Evolutionary conservation across 2,329 filamentous ascomycete genomes (phyloP).

Genomic region (Trichoderma atroviride): DNA sequence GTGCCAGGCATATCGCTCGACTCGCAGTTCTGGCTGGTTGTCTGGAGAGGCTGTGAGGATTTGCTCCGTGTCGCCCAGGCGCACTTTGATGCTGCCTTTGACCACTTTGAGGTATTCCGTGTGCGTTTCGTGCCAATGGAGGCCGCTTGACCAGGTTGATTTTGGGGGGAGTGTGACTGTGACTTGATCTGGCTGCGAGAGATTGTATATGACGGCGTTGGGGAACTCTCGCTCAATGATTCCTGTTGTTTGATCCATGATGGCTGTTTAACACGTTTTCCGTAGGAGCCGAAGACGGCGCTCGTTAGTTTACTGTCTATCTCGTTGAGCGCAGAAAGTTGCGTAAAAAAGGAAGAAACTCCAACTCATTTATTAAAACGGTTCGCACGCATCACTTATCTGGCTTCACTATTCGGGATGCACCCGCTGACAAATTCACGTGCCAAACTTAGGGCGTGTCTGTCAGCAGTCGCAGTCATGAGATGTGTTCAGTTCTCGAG

Average conservation of each 20-base stretch:
- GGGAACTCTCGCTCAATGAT: slow-evolving; percentile 30
- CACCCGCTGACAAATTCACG: slow-evolving; percentile 22
- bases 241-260: not conserved
- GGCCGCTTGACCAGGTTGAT: slow-evolving; percentile 52
- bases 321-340: not conserved
- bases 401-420: not conserved
- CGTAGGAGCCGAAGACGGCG: not conserved
- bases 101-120: slow-evolving; percentile 50
- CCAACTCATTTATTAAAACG: not conserved
- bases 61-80: slow-evolving; percentile 28
- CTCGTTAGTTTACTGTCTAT: not conserved
- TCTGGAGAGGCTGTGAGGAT: slow-evolving; percentile 31
- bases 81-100: slow-evolving; percentile 40
- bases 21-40: slow-evolving; percentile 38
- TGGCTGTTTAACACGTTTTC: not conserved
- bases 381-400: not conserved
- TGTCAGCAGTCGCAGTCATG: slow-evolving; percentile 14
- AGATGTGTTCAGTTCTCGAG: slow-evolving; percentile 1
- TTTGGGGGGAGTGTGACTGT: slow-evolving; percentile 47
- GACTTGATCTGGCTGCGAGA: slow-evolving; percentile 42
- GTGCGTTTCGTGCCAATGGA: slow-evolving; percentile 54
- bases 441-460: not conserved
- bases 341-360: not conserved
- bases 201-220: slow-evolving; percentile 37
- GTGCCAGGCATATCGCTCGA: slow-evolving; percentile 45